A percentile compares a stretch with the other conserved stretches of the same genome.
phyloP scores from a whole-genome alignment of 306 rosid species.

The Spatholobus suberectus region DNA sequence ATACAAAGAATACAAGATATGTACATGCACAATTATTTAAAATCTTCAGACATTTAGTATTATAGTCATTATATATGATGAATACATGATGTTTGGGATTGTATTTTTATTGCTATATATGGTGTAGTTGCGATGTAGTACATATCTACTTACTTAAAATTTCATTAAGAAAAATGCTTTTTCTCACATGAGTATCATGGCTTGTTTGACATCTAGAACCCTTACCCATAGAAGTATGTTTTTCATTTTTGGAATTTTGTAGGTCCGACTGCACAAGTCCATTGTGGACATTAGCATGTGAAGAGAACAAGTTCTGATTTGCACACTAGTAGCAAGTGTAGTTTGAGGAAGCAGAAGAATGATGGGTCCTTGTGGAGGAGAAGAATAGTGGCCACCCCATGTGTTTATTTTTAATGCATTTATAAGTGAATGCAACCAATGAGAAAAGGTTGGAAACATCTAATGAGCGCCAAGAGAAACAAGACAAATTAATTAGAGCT shows the following conservation, averaged over 20 bases:
- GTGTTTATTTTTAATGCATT: constrained; percentile 46
- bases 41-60: not conserved
- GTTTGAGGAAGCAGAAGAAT: constrained; percentile 43
- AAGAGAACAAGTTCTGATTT: constrained; percentile 42
- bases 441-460: constrained; percentile 34
- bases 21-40: constrained; percentile 2
- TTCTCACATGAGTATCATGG: constrained; percentile 13
- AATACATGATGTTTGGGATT: not conserved
- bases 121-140: constrained; percentile 9
- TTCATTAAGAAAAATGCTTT: not conserved
- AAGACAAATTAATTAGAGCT: constrained; percentile 44
- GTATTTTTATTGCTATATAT: not conserved
- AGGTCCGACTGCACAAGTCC: constrained; percentile 49
- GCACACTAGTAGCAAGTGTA: constrained; percentile 26
- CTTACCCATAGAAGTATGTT: constrained; percentile 18
- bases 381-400: constrained; percentile 52
- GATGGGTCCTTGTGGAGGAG: constrained; percentile 51
- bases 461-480: constrained; percentile 3
- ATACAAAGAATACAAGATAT: constrained; percentile 33
- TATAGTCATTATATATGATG: constrained; percentile 3
- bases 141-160: not conserved
- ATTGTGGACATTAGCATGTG: constrained; percentile 67
- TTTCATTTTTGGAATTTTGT: constrained; percentile 1
- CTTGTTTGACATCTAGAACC: not conserved
- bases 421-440: constrained; percentile 43